Conservation (phyloP, 2,329 filamentous ascomycete genomes). For the Verticillium tricorpus region DNA sequence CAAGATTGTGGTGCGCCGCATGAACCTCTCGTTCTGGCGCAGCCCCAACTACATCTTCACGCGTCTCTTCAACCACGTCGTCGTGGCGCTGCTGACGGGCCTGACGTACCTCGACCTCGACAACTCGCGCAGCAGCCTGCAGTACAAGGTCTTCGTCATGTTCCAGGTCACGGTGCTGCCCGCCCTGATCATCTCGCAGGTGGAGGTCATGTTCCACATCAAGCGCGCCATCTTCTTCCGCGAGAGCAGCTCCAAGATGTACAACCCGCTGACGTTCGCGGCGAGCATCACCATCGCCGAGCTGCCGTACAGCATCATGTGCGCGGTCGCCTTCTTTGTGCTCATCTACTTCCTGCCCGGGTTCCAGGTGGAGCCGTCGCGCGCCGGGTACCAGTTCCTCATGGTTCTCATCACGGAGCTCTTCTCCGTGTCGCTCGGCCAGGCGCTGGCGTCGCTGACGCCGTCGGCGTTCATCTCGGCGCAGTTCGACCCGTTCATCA, state of each 20-base stretch:
- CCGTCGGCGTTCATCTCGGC: conserved; percentile 75
- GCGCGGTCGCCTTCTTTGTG: conserved; percentile 75
- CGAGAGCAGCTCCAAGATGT: conserved; percentile 81
- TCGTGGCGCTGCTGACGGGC: conserved; percentile 73
- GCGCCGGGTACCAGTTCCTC: conserved; percentile 83
- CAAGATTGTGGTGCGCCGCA: conserved; percentile 66
- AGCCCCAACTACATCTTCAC: conserved; percentile 88
- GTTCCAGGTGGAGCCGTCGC: conserved; percentile 55
- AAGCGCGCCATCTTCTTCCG: conserved; percentile 80
- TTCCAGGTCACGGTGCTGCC: conserved; percentile 87
- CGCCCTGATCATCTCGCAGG: conserved; percentile 76
- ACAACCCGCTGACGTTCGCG: conserved; percentile 74
- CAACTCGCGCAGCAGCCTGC: conserved; percentile 68
- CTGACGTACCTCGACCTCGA: conserved; percentile 76
- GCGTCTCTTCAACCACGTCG: conserved; percentile 77
- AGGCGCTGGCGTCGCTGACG: conserved; percentile 71
- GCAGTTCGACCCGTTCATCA: conserved; percentile 76
- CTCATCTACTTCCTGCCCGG: conserved; percentile 83
- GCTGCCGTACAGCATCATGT: conserved; percentile 77
- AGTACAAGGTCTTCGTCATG: conserved; percentile 84
- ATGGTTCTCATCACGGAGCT: conserved; percentile 79
- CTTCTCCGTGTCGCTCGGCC: conserved; percentile 77
- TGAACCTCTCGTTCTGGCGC: conserved; percentile 77
- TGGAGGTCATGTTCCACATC: conserved; percentile 79
- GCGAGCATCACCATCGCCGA: conserved; percentile 76